Evolutionary conservation across 2,329 filamentous ascomycete genomes (phyloP).

Genomic region (Coniochaeta sp.): DNA sequence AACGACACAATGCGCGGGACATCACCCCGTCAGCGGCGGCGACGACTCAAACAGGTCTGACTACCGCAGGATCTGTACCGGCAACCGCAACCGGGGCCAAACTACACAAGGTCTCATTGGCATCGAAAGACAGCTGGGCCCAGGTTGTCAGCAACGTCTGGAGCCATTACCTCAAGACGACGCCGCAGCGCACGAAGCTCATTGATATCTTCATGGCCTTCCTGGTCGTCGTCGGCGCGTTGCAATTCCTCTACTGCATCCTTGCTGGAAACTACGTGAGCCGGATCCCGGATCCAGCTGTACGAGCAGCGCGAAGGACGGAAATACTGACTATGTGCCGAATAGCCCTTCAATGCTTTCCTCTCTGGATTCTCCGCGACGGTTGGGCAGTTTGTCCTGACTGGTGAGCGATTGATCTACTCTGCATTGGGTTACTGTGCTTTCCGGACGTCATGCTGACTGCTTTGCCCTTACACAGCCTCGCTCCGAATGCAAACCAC

Average conservation of each 20-base stretch:
- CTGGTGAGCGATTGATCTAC: slow-evolving; percentile 50
- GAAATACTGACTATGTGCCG: slow-evolving; percentile 3
- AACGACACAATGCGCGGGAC: slow-evolving; percentile 18
- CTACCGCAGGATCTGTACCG: slow-evolving; percentile 11
- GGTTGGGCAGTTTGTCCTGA: slow-evolving; percentile 95
- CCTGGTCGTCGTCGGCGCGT: slow-evolving; percentile 72
- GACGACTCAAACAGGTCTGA: slow-evolving; percentile 5
- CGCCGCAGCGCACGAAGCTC: slow-evolving; percentile 85
- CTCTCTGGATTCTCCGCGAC: slow-evolving; percentile 90
- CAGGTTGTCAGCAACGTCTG: slow-evolving; percentile 65
- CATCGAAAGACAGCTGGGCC: slow-evolving; percentile 25
- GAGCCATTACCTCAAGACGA: slow-evolving; percentile 71
- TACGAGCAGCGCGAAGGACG: background rate
- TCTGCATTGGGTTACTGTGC: background rate
- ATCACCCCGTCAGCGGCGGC: slow-evolving; percentile 1
- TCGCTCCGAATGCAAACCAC: slow-evolving; percentile 89
- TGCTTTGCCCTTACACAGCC: slow-evolving; percentile 30
- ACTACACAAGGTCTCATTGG: slow-evolving; percentile 1
- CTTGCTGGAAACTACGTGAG: slow-evolving; percentile 90
- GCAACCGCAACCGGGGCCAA: slow-evolving; percentile 8
- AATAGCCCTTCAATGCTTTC: slow-evolving; percentile 96
- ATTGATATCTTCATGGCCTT: slow-evolving; percentile 89
- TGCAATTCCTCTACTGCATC: slow-evolving; percentile 92
- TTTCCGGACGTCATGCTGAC: background rate
- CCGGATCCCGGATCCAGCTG: background rate